These are phyloP conservation scores for Cymbidium sinense DNA, from an alignment of 106 monocot genomes.

Conservation along the genomic window DNA sequence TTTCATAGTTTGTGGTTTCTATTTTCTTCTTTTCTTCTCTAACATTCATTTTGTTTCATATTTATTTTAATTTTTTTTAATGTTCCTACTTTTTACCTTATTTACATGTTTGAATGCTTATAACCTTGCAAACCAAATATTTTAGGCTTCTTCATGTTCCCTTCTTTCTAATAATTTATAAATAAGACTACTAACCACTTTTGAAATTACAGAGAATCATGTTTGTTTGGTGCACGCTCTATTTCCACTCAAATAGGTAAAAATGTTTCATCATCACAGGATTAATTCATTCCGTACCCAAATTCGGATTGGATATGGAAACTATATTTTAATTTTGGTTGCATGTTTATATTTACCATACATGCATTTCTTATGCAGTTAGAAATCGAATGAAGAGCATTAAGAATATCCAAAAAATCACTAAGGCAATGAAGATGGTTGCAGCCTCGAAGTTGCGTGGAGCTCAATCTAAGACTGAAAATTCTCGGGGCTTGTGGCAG, in stretches of 20 bases:
- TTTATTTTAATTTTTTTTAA: background rate
- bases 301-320: background rate
- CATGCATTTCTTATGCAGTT: conserved; percentile 48
- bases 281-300: background rate
- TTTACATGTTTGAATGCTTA: background rate
- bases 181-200: conserved; percentile 1
- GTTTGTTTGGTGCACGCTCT: conserved; percentile 51
- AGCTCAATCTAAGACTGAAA: conserved; percentile 79
- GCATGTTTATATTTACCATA: background rate
- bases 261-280: background rate
- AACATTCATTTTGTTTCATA: background rate
- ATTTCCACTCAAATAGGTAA: conserved; percentile 95
- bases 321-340: background rate
- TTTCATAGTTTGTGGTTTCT: background rate
- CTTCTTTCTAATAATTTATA: background rate
- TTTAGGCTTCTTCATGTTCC: background rate
- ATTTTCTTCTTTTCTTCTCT: background rate
- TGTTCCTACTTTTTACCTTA: background rate
- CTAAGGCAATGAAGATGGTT: conserved; percentile 99
- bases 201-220: conserved; percentile 43
- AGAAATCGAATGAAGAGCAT: conserved; percentile 97
- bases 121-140: background rate
- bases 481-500: conserved; percentile 87
- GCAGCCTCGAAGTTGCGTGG: conserved; percentile 87
- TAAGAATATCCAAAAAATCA: conserved; percentile 94